Conservation (phyloP, 768 basidiomycete genomes). For the Pilatotrama ljubarskyi region DNA sequence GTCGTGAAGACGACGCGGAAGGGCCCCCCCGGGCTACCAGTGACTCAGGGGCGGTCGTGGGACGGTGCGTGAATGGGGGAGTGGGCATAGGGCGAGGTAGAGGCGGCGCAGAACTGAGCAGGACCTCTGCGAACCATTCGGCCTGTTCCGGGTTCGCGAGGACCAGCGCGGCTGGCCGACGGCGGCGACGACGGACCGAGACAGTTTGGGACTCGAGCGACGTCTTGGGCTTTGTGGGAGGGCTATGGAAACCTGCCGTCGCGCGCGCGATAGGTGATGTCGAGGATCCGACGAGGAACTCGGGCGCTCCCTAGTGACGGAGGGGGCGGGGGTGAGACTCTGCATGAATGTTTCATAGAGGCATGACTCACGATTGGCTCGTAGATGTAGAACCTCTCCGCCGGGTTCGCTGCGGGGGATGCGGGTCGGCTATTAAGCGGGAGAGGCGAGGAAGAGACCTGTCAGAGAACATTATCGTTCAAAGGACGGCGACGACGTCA, state of each 20-base stretch:
- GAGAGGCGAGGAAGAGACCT: not conserved
- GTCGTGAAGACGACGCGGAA: not conserved
- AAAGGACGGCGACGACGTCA: constrained; percentile 1
- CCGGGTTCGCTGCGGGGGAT: not conserved
- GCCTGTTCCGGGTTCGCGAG: constrained; percentile 13
- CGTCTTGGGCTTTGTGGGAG: not conserved
- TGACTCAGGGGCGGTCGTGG: not conserved
- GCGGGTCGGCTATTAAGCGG: not conserved
- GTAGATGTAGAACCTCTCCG: constrained; percentile 18
- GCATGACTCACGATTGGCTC: constrained; percentile 19
- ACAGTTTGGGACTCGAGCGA: not conserved
- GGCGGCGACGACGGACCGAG: constrained; percentile 3
- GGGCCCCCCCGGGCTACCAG: not conserved
- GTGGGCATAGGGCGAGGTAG: not conserved
- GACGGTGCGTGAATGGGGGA: not conserved
- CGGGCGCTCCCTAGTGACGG: constrained; percentile 19
- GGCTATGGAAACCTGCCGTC: constrained; percentile 19
- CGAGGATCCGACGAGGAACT: constrained; percentile 25
- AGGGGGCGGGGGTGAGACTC: not conserved
- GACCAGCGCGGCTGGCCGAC: constrained; percentile 12
- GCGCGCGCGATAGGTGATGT: constrained; percentile 16
- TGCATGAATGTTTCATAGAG: not conserved
- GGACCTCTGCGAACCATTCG: constrained; percentile 7
- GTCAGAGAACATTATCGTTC: not conserved
- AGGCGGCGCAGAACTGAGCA: not conserved